phyloP scores from a whole-genome alignment of 1,284 basidiomycete species.

The Irpex lacteus region DNA sequence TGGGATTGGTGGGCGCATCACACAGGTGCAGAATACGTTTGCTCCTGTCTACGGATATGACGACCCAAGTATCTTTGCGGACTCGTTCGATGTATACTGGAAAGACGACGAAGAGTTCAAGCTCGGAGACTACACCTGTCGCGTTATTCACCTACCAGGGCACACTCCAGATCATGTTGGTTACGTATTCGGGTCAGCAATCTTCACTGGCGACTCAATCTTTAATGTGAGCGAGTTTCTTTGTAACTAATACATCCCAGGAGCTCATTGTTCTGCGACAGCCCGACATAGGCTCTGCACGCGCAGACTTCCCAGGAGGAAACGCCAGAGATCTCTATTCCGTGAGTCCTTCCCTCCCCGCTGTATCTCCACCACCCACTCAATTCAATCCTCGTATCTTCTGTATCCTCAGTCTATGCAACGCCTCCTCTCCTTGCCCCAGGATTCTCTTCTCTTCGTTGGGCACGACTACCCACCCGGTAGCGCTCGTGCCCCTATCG shows the following conservation, averaged over 20 bases:
- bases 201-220: constrained; percentile 41
- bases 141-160: constrained; percentile 36
- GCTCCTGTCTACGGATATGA: constrained; percentile 34
- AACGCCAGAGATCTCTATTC: constrained; percentile 34
- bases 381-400: background rate
- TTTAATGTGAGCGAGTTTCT: constrained; percentile 33
- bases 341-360: constrained; percentile 21
- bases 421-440: constrained; percentile 35
- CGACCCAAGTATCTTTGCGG: constrained; percentile 21
- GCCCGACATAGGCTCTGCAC: constrained; percentile 40
- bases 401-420: constrained; percentile 33
- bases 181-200: constrained; percentile 36
- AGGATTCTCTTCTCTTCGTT: constrained; percentile 35
- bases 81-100: constrained; percentile 35
- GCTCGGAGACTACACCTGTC: constrained; percentile 31
- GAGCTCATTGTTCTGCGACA: constrained; percentile 12
- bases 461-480: constrained; percentile 41
- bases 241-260: background rate
- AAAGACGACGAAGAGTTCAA: constrained; percentile 35
- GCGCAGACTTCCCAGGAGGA: constrained; percentile 40
- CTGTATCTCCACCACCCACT: constrained; percentile 6
- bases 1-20: constrained; percentile 38
- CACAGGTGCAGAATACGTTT: constrained; percentile 35
- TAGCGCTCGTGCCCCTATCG: constrained; percentile 20
- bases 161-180: constrained; percentile 39